Base-by-base conservation (phyloP, 1,284 basidiomycete species). In the Limonomyces culmigenus region DNA sequence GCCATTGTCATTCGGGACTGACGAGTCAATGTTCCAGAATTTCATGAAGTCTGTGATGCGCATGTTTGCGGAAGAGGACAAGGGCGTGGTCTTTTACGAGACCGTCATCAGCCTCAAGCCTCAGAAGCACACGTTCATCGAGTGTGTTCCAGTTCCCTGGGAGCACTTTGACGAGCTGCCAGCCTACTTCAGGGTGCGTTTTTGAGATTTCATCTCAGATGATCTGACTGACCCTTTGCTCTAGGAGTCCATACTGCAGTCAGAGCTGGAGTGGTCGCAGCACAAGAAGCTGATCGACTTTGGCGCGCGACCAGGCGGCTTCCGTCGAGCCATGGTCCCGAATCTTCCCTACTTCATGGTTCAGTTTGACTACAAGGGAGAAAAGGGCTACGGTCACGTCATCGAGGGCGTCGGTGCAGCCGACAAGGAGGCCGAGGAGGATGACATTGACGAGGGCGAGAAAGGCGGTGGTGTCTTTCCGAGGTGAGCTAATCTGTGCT, bases 311-410 rank as follows among this genome's bases (percentile, higher is more conserved):
- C 84, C 87, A 1, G 88, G 88, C 16, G 88, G 88, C 3, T 95
- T 95, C 62, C 64, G 89, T 33, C 69, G 89, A 1, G 75, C 84
- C 25, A 84, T 99, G 76, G 93, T 98, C 4, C 77, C 92, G 2
- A 91, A 96, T 47, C 58, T 99, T 31, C 95, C 95, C 0, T 98
- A 99, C 59, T 99, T 99, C 52, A 92, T 92, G 80, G 84, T 98
- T 1, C 85, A 89, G 48, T 99, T 92, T 58, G 95, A 99, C 57
- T 72, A 98, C 59, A 92, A 89, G 49, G 92, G 93, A 19, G 88
- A 93, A 56, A 89, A 86, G 52, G 91, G 91, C 1, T 98, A 91
- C 51, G 95, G 95, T 0, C 95, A 98, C 54, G 83, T 96, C 39
- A 93, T 96, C 41, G 91, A 96, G 52, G 91, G 91, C 1, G 70